Conservation (phyloP, 2,329 filamentous ascomycete species). For the Hirsutella rhossiliensis region DNA sequence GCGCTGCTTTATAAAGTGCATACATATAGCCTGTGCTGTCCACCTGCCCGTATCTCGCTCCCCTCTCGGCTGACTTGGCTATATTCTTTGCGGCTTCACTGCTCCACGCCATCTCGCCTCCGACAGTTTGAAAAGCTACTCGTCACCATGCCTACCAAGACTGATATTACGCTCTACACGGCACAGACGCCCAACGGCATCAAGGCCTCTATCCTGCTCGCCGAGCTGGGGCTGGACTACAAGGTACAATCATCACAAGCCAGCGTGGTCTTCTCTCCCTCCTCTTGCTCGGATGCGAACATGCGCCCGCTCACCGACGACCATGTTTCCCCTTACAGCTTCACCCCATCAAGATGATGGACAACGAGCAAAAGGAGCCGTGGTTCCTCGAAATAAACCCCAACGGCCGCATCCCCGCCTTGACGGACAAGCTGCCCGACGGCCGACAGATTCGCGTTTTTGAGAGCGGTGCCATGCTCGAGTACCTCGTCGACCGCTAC, state of each 20-base stretch:
- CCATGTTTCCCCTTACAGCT: slow-evolving; percentile 16
- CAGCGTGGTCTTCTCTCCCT: neutral
- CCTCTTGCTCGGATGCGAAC: neutral
- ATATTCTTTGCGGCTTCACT: neutral
- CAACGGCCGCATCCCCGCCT: slow-evolving; percentile 80
- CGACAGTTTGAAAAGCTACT: neutral
- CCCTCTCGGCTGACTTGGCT: neutral
- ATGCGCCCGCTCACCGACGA: neutral
- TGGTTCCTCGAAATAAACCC: slow-evolving; percentile 91
- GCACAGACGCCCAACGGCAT: slow-evolving; percentile 78
- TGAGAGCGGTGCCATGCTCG: slow-evolving; percentile 72
- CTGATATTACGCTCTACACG: slow-evolving; percentile 73
- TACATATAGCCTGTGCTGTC: too few species aligned
- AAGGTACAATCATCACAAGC: too few species aligned
- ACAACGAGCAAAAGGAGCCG: slow-evolving; percentile 69
- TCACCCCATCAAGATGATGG: slow-evolving; percentile 56
- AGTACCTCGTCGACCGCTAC: slow-evolving; percentile 74
- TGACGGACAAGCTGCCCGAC: slow-evolving; percentile 69
- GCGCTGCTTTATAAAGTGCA: too few species aligned
- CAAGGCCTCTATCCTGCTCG: slow-evolving; percentile 77
- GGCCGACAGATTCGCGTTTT: slow-evolving; percentile 66
- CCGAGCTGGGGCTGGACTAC: slow-evolving; percentile 77
- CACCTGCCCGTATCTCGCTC: neutral
- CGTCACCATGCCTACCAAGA: slow-evolving; percentile 12
- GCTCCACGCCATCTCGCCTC: neutral